These are phyloP conservation scores for Cerioporus squamosus DNA, from an alignment of 1,284 basidiomycete species.

Conservation along the genomic window DNA sequence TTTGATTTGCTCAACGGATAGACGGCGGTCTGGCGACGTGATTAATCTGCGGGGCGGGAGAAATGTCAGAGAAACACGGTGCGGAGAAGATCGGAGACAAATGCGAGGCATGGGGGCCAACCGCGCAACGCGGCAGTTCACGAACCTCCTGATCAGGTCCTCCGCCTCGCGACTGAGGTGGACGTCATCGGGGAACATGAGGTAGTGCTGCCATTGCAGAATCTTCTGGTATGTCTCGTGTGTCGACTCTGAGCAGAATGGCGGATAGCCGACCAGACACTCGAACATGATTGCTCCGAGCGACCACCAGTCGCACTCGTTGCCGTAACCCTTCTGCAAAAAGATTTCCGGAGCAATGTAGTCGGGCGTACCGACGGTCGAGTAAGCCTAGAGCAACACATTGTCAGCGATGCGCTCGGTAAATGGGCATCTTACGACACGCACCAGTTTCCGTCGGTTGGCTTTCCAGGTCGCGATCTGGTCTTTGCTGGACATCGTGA, in stretches of 20 bases:
- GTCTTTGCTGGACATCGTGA: slow-evolving; percentile 92
- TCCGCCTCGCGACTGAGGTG: slow-evolving; percentile 93
- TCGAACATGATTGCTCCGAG: slow-evolving; percentile 98
- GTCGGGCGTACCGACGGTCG: slow-evolving; percentile 98
- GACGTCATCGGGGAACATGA: slow-evolving; percentile 95
- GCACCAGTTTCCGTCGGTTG: slow-evolving; percentile 91
- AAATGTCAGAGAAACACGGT: slow-evolving; percentile 7
- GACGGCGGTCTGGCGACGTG: slow-evolving; percentile 80
- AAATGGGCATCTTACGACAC: slow-evolving; percentile 29
- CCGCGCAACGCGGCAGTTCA: slow-evolving; percentile 13
- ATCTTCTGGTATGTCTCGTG: slow-evolving; percentile 99
- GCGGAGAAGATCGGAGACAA: background rate
- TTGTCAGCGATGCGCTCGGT: slow-evolving; percentile 3
- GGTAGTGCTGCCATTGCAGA: slow-evolving; percentile 91
- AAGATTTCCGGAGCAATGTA: slow-evolving; percentile 99
- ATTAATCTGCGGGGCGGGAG: slow-evolving; percentile 62
- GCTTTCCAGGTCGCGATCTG: slow-evolving; percentile 99
- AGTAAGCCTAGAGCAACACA: slow-evolving; percentile 76
- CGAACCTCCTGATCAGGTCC: slow-evolving; percentile 84
- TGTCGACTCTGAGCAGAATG: slow-evolving; percentile 97
- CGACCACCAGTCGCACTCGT: slow-evolving; percentile 99
- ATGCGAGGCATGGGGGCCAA: slow-evolving; percentile 1
- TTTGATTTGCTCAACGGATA: slow-evolving; percentile 90
- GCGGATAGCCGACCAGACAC: slow-evolving; percentile 96
- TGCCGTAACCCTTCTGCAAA: slow-evolving; percentile 95